Evolutionary conservation across 2,329 filamentous ascomycete genomes (phyloP).

Genomic region (Sporothrix mexicana): DNA sequence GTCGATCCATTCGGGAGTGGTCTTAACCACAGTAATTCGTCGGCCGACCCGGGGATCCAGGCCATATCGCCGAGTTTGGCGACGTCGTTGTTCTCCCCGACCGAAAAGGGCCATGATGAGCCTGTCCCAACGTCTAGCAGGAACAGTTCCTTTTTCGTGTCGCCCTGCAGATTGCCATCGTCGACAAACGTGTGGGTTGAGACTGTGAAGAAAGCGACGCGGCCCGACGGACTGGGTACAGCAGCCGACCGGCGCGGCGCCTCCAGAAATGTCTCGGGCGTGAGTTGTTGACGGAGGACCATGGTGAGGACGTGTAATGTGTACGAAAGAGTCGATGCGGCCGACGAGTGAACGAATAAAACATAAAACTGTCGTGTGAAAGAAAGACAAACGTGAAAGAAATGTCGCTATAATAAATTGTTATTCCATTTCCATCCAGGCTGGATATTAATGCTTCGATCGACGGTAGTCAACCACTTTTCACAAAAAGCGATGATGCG

Average conservation of each 20-base stretch:
- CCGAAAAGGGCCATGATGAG: slow-evolving; percentile 37
- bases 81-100: slow-evolving; percentile 40
- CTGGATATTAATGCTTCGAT: too few relatives aligned
- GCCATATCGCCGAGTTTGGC: slow-evolving; percentile 44
- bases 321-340: not conserved
- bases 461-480: slow-evolving; percentile 3
- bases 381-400: not conserved
- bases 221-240: slow-evolving; percentile 48
- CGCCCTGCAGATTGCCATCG: slow-evolving; percentile 30
- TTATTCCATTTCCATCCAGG: not conserved
- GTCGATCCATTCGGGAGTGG: slow-evolving; percentile 41
- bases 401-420: not conserved
- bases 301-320: slow-evolving; percentile 19
- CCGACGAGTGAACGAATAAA: not conserved
- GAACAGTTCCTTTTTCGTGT: slow-evolving; percentile 45
- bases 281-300: slow-evolving; percentile 39
- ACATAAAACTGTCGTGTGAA: not conserved
- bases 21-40: slow-evolving; percentile 46
- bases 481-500: slow-evolving; percentile 11
- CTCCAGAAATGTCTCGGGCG: slow-evolving; percentile 38
- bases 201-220: slow-evolving; percentile 47
- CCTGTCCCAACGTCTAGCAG: slow-evolving; percentile 46
- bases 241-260: slow-evolving; percentile 41
- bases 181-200: slow-evolving; percentile 46
- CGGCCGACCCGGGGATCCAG: slow-evolving; percentile 46